A percentile compares a stretch with the other conserved stretches of the same genome.
Conservation (phyloP, 306 rosid genomes). For the Quercus gilva region DNA sequence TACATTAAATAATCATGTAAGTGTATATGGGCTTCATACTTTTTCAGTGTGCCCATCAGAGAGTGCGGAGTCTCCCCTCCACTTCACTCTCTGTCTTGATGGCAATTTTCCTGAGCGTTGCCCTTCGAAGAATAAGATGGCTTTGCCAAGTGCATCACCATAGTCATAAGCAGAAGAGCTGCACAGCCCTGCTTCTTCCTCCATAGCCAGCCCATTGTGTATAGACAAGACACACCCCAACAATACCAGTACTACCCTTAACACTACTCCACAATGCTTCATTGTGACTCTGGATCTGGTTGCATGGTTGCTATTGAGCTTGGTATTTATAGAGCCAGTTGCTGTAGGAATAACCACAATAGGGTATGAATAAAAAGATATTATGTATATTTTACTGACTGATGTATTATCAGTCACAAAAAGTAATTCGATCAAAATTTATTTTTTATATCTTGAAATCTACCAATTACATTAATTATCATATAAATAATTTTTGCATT, state of each 20-base stretch:
- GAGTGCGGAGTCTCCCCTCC: slow-evolving; percentile 79
- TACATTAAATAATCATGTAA: background rate
- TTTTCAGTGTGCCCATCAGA: slow-evolving; percentile 62
- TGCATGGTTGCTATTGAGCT: slow-evolving; percentile 11
- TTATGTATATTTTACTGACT: too few species aligned
- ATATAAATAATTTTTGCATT: too few species aligned
- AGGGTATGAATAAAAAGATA: background rate
- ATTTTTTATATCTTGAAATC: too few species aligned
- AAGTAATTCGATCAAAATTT: too few species aligned
- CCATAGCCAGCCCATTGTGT: slow-evolving; percentile 29
- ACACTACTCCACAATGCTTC: slow-evolving; percentile 26
- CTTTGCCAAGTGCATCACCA: slow-evolving; percentile 65
- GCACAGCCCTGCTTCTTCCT: slow-evolving; percentile 10
- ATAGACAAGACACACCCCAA: slow-evolving; percentile 29
- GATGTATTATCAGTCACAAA: too few species aligned
- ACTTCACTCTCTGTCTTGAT: slow-evolving; percentile 47
- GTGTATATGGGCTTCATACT: slow-evolving; percentile 23
- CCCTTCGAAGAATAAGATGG: slow-evolving; percentile 79
- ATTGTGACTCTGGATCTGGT: slow-evolving; percentile 9
- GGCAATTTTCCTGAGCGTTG: slow-evolving; percentile 84
- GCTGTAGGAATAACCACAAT: background rate
- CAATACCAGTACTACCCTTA: slow-evolving; percentile 28
- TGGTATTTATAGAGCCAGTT: slow-evolving; percentile 19
- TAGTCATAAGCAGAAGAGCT: slow-evolving; percentile 32
- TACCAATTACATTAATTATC: too few species aligned